phyloP scores from a whole-genome alignment of 2,329 filamentous ascomycete species.

The Scortechinia acanthostroma region DNA sequence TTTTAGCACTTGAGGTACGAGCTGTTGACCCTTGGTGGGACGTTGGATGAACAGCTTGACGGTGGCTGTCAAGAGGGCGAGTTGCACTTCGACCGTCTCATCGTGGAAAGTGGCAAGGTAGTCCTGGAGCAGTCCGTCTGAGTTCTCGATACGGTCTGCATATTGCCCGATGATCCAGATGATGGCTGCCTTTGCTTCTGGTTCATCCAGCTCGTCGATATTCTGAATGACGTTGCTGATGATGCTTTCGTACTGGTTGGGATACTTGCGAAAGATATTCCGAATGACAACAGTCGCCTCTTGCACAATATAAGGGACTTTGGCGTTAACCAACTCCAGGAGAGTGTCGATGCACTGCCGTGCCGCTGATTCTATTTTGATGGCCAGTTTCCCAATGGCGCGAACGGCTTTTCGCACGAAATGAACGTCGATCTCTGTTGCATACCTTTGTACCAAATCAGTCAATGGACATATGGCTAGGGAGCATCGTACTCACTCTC shows the following conservation, averaged over 20 bases:
- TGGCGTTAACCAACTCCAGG: slow-evolving; percentile 89
- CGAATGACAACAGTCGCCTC: slow-evolving; percentile 97
- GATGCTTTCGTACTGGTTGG: slow-evolving; percentile 96
- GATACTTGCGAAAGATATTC: slow-evolving; percentile 98
- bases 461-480: too few relatives aligned
- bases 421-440: slow-evolving; percentile 96
- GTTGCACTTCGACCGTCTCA: slow-evolving; percentile 89
- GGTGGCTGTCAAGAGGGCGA: slow-evolving; percentile 87
- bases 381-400: slow-evolving; percentile 93
- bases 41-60: slow-evolving; percentile 97
- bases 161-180: slow-evolving; percentile 99
- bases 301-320: slow-evolving; percentile 96
- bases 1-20: slow-evolving; percentile 90
- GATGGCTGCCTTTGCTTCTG: slow-evolving; percentile 96
- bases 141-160: slow-evolving; percentile 93
- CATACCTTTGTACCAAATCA: too few relatives aligned
- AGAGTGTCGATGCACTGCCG: slow-evolving; percentile 86
- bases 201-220: slow-evolving; percentile 90
- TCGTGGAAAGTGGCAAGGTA: slow-evolving; percentile 91
- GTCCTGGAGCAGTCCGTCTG: slow-evolving; percentile 85
- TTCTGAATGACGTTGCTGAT: slow-evolving; percentile 94
- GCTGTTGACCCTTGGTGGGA: slow-evolving; percentile 84
- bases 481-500: too few relatives aligned
- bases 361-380: slow-evolving; percentile 95
- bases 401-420: slow-evolving; percentile 96